Base-by-base conservation (phyloP, 2,329 filamentous ascomycete species). In the Meredithiella fracta region DNA sequence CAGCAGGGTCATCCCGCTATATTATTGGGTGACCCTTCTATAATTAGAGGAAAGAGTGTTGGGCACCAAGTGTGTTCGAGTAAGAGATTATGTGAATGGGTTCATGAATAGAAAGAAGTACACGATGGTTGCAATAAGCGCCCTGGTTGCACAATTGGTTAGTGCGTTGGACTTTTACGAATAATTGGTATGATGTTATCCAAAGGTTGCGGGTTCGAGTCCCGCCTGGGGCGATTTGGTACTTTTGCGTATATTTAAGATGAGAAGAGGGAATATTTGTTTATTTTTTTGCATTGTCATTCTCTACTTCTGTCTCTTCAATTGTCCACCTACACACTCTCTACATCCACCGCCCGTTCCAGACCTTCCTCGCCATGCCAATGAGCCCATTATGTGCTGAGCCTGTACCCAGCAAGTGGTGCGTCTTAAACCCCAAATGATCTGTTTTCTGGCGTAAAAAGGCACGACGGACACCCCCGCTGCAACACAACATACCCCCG, bases 61-160 rank as follows among this genome's bases (percentile, higher is more conserved):
- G 5, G 11, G 29, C 5, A 34, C 5, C 5, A 34, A 34, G 11
- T 34, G n/a, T n/a, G 29, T 34, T 34, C 11, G 29, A 11, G 5
- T 11, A 34, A 34, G 11, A 34, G 29, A 34, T 5, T 34, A 34
- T 34, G 29, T 34, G 11, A 11, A 11, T 34, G 20, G 40, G 15
- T 17, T 44, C 20, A 44, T 44, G 17, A 3, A 4, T 44, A 20
- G 3, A 22, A 44, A 44, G 8, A 7, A 5, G 2, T 15, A n/a
- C 2, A 9, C 14, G 14, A n/a, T 22, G 11, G 20, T 22, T 5
- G 7, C 5, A 44, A 7, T n/a, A 20, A n/a, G 40, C 29, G 59
- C 59, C 58, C 59, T 58, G 59, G 59, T 60, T 59, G 59, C 59
- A 60, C 59, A 60, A 60, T 60, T 60, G 59, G 59, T 60, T 60